These are phyloP conservation scores for Naganishia kalamii DNA, from an alignment of 768 basidiomycete genomes.

Conservation along the genomic window DNA sequence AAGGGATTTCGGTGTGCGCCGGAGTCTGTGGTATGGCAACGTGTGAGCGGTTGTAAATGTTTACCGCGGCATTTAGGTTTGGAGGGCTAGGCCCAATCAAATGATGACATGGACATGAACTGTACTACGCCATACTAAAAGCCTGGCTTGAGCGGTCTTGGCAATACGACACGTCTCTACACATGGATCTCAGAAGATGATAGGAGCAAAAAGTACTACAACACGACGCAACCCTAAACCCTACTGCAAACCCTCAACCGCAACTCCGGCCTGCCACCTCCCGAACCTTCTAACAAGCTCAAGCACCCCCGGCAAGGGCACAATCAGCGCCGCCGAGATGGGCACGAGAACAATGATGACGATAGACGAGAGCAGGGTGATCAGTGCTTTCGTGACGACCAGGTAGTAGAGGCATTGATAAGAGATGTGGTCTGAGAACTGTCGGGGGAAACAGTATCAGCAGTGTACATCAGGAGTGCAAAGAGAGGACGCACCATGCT, in stretches of 20 bases:
- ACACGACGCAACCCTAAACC: neutral
- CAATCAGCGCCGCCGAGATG: conserved; percentile 27
- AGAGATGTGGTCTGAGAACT: conserved; percentile 40
- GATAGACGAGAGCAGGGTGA: conserved; percentile 42
- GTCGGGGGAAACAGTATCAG: neutral
- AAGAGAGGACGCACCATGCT: conserved; percentile 33
- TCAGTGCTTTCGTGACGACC: conserved; percentile 42
- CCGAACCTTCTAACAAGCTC: conserved; percentile 36
- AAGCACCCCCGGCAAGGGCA: conserved; percentile 36
- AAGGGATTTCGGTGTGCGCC: too few species aligned
- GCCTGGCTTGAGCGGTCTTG: too few species aligned
- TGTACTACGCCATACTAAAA: too few species aligned
- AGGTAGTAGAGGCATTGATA: conserved; percentile 44
- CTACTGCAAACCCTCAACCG: conserved; percentile 37
- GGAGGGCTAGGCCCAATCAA: too few species aligned
- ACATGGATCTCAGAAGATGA: too few species aligned
- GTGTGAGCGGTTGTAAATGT: too few species aligned
- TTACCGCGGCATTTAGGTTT: too few species aligned
- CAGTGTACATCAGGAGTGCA: neutral
- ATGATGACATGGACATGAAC: too few species aligned
- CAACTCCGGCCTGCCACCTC: conserved; percentile 43
- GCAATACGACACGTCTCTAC: too few species aligned
- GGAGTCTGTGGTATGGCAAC: too few species aligned
- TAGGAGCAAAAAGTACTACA: neutral
- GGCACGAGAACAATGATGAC: conserved; percentile 35